Evolutionary conservation across 1,139 yeast genomes (phyloP).

Genomic region (Candida tetrigidarum): DNA sequence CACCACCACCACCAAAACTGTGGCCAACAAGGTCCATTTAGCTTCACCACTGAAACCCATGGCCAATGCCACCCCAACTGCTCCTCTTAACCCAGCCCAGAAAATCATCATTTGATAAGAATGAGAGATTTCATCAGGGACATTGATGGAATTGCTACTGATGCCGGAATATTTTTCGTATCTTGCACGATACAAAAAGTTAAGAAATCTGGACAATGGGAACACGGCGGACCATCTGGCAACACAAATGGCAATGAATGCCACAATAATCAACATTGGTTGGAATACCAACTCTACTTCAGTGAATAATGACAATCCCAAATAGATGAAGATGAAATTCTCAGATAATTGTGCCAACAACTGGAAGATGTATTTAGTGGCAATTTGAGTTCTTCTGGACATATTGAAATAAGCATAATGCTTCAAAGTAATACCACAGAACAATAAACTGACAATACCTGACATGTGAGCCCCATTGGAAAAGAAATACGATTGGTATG

Average conservation of each 20-base stretch:
- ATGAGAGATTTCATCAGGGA: constrained; percentile 88
- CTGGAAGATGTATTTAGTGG: constrained; percentile 94
- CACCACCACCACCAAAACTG: constrained; percentile 95
- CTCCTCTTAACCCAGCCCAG: constrained; percentile 99
- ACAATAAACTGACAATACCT: constrained; percentile 92
- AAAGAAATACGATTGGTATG: constrained; percentile 95
- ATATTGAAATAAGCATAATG: constrained; percentile 97
- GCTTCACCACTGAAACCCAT: constrained; percentile 97
- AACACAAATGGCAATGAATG: constrained; percentile 88
- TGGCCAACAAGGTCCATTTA: constrained; percentile 86
- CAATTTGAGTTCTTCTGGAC: constrained; percentile 97
- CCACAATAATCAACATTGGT: constrained; percentile 88
- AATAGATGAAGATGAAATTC: constrained; percentile 93
- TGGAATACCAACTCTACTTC: constrained; percentile 95
- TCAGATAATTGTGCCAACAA: constrained; percentile 93
- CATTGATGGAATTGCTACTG: constrained; percentile 30
- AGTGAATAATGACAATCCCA: constrained; percentile 93
- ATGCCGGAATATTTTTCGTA: constrained; percentile 40
- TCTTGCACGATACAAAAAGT: constrained; percentile 73
- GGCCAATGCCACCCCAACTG: constrained; percentile 98
- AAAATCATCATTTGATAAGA: constrained; percentile 98
- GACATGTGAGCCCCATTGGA: constrained; percentile 99
- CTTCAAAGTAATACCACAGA: constrained; percentile 95
- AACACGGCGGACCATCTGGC: constrained; percentile 98
- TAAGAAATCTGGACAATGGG: constrained; percentile 85